Evolutionary conservation across 2,329 filamentous ascomycete genomes (phyloP), one percentile per base, ranked within the genome.

Genomic region (Ophiostoma ips): DNA sequence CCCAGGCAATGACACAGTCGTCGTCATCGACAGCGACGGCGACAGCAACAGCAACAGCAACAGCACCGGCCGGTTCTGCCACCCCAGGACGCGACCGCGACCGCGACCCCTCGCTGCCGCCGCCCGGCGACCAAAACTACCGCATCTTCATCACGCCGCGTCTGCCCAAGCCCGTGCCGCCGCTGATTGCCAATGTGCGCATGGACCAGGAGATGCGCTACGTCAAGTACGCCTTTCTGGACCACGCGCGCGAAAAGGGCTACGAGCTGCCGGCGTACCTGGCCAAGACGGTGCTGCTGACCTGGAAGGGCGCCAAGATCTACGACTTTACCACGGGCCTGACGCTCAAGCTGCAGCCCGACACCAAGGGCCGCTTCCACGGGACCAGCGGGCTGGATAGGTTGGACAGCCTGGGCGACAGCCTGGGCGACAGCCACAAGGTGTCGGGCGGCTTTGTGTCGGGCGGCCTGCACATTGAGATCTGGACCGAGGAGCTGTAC

Each of bases 251-350:
- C 1, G 73, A 79, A 44, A 63, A 68, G 2, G 64, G 68, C 2
- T 61, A 62, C 6, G 33, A 57, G 10, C 58, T 71, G 8, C 55
- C 63, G 2, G 56, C 62, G 2, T 62, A 72, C 21, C 64, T 71
- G 2, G 66, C 72, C 5, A 67, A 70, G 1, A 68, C 94, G 16
- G 83, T 92, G 58, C 72, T 96, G 50, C 72, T 96, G 50, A 92
- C 86, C 0, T 95, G 86, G 82, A 81, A 81, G 55, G 75, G 77
- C 24, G 77, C 77, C 52, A 77, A 78, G 52, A 66, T 95, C 3
- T 95, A 84, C 61, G 78, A 84, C 55, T 75, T 76, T n/a, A 45
- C 43, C 5, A 89, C 83, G 1, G 81, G 86, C 52, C 71, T 72
- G 49, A 80, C 75, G 45, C 67, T 94, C 7, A 80, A 81, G 7